Evolutionary conservation across 2,329 filamentous ascomycete species (phyloP).

Genomic region (Hysterium pulicare): DNA sequence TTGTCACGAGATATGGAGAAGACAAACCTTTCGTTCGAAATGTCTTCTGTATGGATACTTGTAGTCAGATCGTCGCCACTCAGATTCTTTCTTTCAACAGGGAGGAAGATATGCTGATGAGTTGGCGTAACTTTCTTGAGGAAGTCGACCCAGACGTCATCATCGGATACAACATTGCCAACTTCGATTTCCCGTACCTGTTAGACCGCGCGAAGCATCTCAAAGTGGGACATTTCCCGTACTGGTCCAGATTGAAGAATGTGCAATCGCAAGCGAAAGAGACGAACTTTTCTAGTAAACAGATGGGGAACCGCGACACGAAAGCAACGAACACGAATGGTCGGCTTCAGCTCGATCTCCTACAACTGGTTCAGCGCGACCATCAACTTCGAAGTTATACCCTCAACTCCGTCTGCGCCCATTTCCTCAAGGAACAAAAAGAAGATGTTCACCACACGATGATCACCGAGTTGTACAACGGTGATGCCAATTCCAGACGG

Average conservation of each 20-base stretch:
- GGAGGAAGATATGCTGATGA: conserved; percentile 86
- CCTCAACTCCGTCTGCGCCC: conserved; percentile 89
- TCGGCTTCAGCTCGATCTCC: conserved; percentile 82
- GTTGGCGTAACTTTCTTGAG: conserved; percentile 86
- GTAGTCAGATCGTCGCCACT: conserved; percentile 90
- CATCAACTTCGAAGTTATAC: conserved; percentile 96
- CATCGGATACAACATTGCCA: conserved; percentile 97
- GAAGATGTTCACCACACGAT: conserved; percentile 99
- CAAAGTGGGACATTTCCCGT: conserved; percentile 76
- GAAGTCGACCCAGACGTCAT: conserved; percentile 95
- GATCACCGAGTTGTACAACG: conserved; percentile 98
- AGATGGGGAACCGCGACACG: conserved; percentile 94
- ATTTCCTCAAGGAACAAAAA: conserved; percentile 95
- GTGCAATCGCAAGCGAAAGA: conserved; percentile 69
- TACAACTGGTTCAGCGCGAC: conserved; percentile 94
- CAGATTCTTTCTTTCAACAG: conserved; percentile 79
- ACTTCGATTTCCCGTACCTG: conserved; percentile 97
- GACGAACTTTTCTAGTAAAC: conserved; percentile 91
- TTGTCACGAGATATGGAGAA: conserved; percentile 92
- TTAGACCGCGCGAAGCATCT: conserved; percentile 83
- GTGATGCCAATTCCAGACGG: conserved; percentile 86
- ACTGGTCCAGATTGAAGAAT: conserved; percentile 76
- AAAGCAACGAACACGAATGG: conserved; percentile 95
- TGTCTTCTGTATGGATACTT: conserved; percentile 91
- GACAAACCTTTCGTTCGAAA: conserved; percentile 94